Base-by-base conservation (phyloP, 2,329 filamentous ascomycete species). In the Cytospora piceae region DNA sequence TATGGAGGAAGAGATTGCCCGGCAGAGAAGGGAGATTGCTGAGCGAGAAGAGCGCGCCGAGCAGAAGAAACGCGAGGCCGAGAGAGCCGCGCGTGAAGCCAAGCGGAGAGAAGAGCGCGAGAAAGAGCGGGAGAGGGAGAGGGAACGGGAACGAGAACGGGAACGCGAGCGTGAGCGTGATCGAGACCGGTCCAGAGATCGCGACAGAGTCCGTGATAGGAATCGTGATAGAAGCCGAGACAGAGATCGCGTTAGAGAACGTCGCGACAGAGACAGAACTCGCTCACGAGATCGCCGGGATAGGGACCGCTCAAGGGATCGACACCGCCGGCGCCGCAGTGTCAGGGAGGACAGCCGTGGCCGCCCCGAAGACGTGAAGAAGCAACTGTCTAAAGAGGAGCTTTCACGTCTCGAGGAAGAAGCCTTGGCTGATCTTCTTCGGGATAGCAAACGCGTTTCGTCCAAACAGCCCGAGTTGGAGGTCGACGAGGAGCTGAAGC, bases 1-100 rank as follows among this genome's bases (percentile, higher is more conserved):
- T 54, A 84, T 86, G 39, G 83, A 89, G 63, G 87, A 85, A 72
- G 85, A 89, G 74, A 87, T 87, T 72, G 80, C 80, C 32, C 82
- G 83, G 62, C 84, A 87, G 53, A 84, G 85, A 51, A 80, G 79
- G 31, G 84, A 88, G 73, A 83, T 85, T 76, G 83, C 82, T 76
- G 72, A 81, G 74, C 73, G 80, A 77, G 73, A 82, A 76, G 74
- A 75, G 75, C 73, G 81, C 77, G 73, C 81, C 75, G 74, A 75
- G 22, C 65, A 67, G 39, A 74, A 73, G 64, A 71, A 72, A 46
- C 72, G 73, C 3, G 76, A 77, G 56, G 74, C 73, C 24, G 76
- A 77, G 67, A 72, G 72, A 22, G 73, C 72, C 29, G 73, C 73
- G 12, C 71, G 73, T 11, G 76, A 77, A 58, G 73, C 73, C 15